phyloP scores from a whole-genome alignment of 2,329 filamentous ascomycete genomes.

The Phoma sp. region DNA sequence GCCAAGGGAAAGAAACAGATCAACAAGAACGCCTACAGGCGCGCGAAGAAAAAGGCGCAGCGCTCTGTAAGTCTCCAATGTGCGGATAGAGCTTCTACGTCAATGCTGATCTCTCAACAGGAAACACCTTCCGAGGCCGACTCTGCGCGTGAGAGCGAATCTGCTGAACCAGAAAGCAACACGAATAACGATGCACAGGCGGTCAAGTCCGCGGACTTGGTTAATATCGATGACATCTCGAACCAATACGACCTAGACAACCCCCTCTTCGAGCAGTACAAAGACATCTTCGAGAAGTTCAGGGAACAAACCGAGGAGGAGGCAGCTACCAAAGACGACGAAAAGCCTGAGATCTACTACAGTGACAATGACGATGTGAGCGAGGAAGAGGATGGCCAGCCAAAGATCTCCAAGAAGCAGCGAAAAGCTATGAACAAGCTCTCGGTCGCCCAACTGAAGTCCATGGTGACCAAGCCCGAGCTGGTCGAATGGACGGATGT shows the following conservation, averaged over 20 bases:
- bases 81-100: background rate
- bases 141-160: slow-evolving; percentile 48
- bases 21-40: slow-evolving; percentile 92
- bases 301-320: slow-evolving; percentile 62
- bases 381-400: slow-evolving; percentile 73
- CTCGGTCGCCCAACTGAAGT: slow-evolving; percentile 94
- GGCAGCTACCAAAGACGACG: slow-evolving; percentile 56
- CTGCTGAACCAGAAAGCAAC: slow-evolving; percentile 41
- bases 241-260: slow-evolving; percentile 68
- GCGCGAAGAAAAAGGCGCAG: slow-evolving; percentile 95
- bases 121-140: slow-evolving; percentile 44
- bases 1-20: slow-evolving; percentile 62
- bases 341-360: slow-evolving; percentile 85
- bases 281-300: slow-evolving; percentile 81
- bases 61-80: slow-evolving; percentile 57
- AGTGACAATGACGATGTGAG: slow-evolving; percentile 85
- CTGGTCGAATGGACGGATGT: slow-evolving; percentile 98
- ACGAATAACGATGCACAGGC: slow-evolving; percentile 43
- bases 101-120: slow-evolving; percentile 34
- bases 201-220: slow-evolving; percentile 55
- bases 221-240: slow-evolving; percentile 42
- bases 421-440: slow-evolving; percentile 89
- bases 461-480: slow-evolving; percentile 87
- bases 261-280: slow-evolving; percentile 82
- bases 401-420: slow-evolving; percentile 91